Evolutionary conservation across 768 basidiomycete genomes (phyloP), one percentile per base, ranked within the genome.

Genomic region (Tulasnella sp.): DNA sequence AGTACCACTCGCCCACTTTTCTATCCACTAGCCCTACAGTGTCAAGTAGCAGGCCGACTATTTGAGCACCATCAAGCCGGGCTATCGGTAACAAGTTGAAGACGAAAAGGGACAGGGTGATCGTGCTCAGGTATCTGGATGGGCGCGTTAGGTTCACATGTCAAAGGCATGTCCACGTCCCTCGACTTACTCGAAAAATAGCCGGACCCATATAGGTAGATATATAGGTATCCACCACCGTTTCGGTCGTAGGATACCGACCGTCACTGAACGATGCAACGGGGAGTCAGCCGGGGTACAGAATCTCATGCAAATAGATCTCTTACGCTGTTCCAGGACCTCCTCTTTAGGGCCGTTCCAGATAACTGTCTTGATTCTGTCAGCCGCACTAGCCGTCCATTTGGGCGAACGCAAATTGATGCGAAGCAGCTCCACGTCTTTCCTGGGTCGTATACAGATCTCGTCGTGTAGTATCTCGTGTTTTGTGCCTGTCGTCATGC

Each of bases 11-110:
- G 5, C 8, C 7, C 6, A 29, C 7, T 49, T 27, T 17, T 25
- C 7, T 5, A 43, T 6, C 9, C 17, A 17, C 27, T 43, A 25
- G 6, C 6, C 37, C 8, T 11, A 49, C 21, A 12, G 46, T 29
- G 14, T 71, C 67, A 11, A 69, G 54, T 35, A 69, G 54, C 25
- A 61, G 63, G 7, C 64, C 65, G 7, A 88, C 71, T 17, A 84
- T 69, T 61, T 82, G 76, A 6, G 74, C 69, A 25, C 90, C 90
- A 59, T 93, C 90, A 17, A 92, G 72, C 46, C 72, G 70, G 2
- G 78, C 77, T 32, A 91, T 66, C 0, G 90, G 88, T 21, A 92
- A 73, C 25, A 87, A 75, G 66, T 93, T 93, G 71, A 92, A 81
- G 57, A 90, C 69, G 67, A 78, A 90, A 1, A 93, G 72, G 2